Evolutionary conservation across 1,139 yeast species (phyloP).

Genomic region (Pichia sp.): DNA sequence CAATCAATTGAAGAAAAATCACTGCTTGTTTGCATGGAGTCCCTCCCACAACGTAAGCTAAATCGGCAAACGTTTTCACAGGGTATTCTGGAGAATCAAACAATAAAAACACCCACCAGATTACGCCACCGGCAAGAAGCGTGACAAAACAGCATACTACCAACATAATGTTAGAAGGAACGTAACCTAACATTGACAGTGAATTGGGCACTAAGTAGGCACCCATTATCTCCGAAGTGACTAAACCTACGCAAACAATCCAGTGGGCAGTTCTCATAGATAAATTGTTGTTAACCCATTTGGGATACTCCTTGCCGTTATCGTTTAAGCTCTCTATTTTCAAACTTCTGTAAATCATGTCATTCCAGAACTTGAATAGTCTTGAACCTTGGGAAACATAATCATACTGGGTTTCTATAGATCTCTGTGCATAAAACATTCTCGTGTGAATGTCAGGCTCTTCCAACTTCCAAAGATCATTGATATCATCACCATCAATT

Average conservation of each 20-base stretch:
- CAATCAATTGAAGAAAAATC: constrained; percentile 38
- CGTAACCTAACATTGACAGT: constrained; percentile 39
- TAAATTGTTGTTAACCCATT: constrained; percentile 18
- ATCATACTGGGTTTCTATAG: constrained; percentile 19
- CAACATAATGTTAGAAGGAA: constrained; percentile 39
- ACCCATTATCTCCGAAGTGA: constrained; percentile 46
- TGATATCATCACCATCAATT: background rate
- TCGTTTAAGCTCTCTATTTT: constrained; percentile 13
- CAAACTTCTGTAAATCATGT: constrained; percentile 7
- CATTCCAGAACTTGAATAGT: constrained; percentile 5
- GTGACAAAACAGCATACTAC: constrained; percentile 38
- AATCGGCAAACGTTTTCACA: constrained; percentile 38
- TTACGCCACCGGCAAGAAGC: constrained; percentile 31
- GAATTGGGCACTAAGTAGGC: constrained; percentile 44
- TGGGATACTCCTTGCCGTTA: constrained; percentile 13
- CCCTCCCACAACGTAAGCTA: constrained; percentile 38
- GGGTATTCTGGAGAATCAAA: constrained; percentile 43
- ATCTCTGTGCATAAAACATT: constrained; percentile 24
- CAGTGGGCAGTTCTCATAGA: constrained; percentile 20
- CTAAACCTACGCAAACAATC: constrained; percentile 39
- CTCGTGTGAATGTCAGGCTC: constrained; percentile 16
- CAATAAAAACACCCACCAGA: constrained; percentile 25
- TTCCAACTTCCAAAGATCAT: constrained; percentile 1
- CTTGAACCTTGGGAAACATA: constrained; percentile 4
- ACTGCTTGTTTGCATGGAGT: constrained; percentile 30